These are phyloP conservation scores for Kazachstania viticola DNA, from an alignment of 805 yeast species.

Conservation along the genomic window DNA sequence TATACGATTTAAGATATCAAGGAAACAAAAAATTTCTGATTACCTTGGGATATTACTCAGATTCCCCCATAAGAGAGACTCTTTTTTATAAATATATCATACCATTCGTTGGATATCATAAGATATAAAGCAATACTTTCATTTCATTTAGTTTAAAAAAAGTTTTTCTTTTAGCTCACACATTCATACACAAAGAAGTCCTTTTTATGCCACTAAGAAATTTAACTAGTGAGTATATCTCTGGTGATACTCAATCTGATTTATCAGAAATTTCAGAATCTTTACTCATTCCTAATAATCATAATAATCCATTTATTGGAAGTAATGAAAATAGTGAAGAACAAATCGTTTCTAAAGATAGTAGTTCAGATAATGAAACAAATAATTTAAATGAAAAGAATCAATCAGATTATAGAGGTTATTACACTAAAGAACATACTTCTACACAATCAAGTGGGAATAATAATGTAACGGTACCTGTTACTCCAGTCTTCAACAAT, in stretches of 20 bases:
- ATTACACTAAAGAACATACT: slow-evolving; percentile 17
- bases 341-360: not conserved
- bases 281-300: too few relatives aligned
- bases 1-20: too few relatives aligned
- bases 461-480: not conserved
- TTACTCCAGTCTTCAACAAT: not conserved
- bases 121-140: too few relatives aligned
- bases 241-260: not conserved
- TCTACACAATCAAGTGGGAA: slow-evolving; percentile 3
- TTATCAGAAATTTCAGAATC: not conserved
- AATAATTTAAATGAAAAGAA: slow-evolving; percentile 1
- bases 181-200: too few relatives aligned
- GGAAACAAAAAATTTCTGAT: too few relatives aligned
- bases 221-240: slow-evolving; percentile 2
- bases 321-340: not conserved
- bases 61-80: too few relatives aligned
- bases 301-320: not conserved
- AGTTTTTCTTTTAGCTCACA: too few relatives aligned
- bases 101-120: too few relatives aligned
- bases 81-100: too few relatives aligned
- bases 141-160: too few relatives aligned
- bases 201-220: slow-evolving; percentile 8
- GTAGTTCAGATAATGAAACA: not conserved
- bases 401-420: slow-evolving; percentile 22
- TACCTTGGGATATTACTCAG: too few relatives aligned